These are phyloP conservation scores for Neoboletus magnificus DNA, from an alignment of 768 basidiomycete species.

Conservation along the genomic window DNA sequence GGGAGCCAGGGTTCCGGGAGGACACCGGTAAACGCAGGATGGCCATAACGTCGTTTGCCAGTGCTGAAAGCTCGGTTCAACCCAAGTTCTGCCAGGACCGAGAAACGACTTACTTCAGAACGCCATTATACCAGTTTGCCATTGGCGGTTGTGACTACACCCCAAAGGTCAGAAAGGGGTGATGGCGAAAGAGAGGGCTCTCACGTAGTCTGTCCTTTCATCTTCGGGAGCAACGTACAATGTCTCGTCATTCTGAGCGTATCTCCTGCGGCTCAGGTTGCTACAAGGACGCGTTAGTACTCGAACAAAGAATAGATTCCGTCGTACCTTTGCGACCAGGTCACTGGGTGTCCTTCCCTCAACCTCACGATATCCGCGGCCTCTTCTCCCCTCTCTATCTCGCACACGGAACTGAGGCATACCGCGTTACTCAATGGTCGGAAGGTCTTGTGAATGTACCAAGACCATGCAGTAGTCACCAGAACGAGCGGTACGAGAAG, in stretches of 20 bases:
- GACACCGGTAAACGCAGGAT: constrained; percentile 91
- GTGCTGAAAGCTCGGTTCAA: constrained; percentile 49
- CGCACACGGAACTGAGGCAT: constrained; percentile 80
- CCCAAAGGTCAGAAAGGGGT: constrained; percentile 7
- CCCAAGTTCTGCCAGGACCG: too few relatives aligned
- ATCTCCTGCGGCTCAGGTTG: constrained; percentile 80
- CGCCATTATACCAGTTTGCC: constrained; percentile 91
- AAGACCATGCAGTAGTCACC: constrained; percentile 77
- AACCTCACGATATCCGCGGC: constrained; percentile 74
- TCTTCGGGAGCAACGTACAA: constrained; percentile 95
- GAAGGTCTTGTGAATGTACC: constrained; percentile 67
- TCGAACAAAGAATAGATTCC: background rate
- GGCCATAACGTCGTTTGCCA: constrained; percentile 91
- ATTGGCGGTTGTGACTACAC: constrained; percentile 90
- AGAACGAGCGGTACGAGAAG: constrained; percentile 73
- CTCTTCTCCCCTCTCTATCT: constrained; percentile 88
- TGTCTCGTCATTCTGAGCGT: constrained; percentile 91
- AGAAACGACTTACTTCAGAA: constrained; percentile 65
- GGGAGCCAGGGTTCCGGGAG: constrained; percentile 95
- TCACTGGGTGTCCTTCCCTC: constrained; percentile 81
- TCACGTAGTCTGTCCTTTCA: constrained; percentile 84
- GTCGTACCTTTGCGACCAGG: constrained; percentile 77
- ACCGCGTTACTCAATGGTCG: constrained; percentile 76
- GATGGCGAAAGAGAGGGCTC: constrained; percentile 15
- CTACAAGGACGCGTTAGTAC: constrained; percentile 36